A percentile compares a stretch with the other conserved stretches of the same genome.
Evolutionary conservation across 2,329 filamentous ascomycete species (phyloP).

Genomic region (Trichoderma sp.): DNA sequence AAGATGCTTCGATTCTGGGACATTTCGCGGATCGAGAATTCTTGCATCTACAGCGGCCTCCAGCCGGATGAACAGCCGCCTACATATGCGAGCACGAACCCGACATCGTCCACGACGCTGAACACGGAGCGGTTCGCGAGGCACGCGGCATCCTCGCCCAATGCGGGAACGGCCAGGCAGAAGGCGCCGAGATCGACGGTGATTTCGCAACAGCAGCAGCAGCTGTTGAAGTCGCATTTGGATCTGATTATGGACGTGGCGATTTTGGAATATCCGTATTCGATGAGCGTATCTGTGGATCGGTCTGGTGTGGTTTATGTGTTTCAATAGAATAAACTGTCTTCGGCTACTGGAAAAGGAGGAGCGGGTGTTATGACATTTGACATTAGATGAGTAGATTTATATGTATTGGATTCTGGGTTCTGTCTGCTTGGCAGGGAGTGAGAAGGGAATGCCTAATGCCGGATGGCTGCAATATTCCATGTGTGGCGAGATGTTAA

Average conservation of each 20-base stretch:
- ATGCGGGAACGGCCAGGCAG: constrained; percentile 38
- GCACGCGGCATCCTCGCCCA: constrained; percentile 40
- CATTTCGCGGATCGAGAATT: constrained; percentile 74
- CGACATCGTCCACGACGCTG: constrained; percentile 64
- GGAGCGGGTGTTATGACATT: not conserved
- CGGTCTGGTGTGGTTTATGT: constrained; percentile 88
- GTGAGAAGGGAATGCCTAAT: not conserved
- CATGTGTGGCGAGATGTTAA: not conserved
- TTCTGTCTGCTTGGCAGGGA: not conserved
- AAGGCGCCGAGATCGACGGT: constrained; percentile 71
- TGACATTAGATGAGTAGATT: not conserved
- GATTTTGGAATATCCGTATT: constrained; percentile 86
- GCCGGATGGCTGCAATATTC: not conserved
- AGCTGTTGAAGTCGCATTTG: constrained; percentile 81
- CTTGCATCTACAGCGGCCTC: constrained; percentile 78
- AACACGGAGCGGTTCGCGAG: constrained; percentile 65
- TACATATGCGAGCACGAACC: constrained; percentile 69
- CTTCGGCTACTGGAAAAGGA: constrained; percentile 1
- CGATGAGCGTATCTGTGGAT: constrained; percentile 91
- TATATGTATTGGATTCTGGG: not conserved
- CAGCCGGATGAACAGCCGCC: constrained; percentile 71
- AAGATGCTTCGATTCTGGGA: constrained; percentile 96
- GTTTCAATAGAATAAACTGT: constrained; percentile 56
- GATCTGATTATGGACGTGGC: constrained; percentile 87
- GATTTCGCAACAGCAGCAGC: constrained; percentile 85